Evolutionary conservation across 2,329 filamentous ascomycete genomes (phyloP).

Genomic region (Aspergillus quadricinctus): DNA sequence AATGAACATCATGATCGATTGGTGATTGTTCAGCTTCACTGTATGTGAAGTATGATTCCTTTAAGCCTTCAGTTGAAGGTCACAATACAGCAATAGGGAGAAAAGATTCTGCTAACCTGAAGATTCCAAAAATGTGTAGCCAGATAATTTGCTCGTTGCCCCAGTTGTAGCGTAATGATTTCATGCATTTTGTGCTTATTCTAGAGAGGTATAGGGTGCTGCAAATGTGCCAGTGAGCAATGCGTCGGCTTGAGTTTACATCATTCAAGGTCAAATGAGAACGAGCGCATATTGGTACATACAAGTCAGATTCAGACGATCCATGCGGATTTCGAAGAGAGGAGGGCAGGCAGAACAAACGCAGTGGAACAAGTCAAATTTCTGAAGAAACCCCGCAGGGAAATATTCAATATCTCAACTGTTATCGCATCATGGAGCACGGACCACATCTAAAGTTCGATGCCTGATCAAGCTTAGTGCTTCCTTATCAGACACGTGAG

Average conservation of each 20-base stretch:
- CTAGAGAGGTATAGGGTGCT: neutral
- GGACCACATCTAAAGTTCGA: constrained; percentile 6
- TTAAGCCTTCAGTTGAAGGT: neutral
- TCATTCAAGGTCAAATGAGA: neutral
- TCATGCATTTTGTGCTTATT: constrained; percentile 67
- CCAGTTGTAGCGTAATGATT: constrained; percentile 89
- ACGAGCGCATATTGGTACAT: neutral
- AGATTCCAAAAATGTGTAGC: constrained; percentile 98
- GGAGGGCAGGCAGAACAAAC: neutral
- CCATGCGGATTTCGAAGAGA: neutral
- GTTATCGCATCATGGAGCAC: constrained; percentile 8
- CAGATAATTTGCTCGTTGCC: constrained; percentile 86
- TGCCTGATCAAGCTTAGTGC: constrained; percentile 1
- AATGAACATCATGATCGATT: constrained; percentile 82
- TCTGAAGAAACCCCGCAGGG: neutral
- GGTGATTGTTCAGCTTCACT: constrained; percentile 59
- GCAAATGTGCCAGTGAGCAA: neutral
- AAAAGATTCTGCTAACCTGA: constrained; percentile 54
- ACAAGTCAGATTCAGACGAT: neutral
- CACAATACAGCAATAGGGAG: neutral
- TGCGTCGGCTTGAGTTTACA: neutral
- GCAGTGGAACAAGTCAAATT: neutral
- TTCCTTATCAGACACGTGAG: constrained; percentile 19
- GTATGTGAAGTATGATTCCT: constrained; percentile 99
- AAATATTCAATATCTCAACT: neutral